Evolutionary conservation across 1,139 yeast species (phyloP).

Genomic region (Sugiyamaella grinbergsii): DNA sequence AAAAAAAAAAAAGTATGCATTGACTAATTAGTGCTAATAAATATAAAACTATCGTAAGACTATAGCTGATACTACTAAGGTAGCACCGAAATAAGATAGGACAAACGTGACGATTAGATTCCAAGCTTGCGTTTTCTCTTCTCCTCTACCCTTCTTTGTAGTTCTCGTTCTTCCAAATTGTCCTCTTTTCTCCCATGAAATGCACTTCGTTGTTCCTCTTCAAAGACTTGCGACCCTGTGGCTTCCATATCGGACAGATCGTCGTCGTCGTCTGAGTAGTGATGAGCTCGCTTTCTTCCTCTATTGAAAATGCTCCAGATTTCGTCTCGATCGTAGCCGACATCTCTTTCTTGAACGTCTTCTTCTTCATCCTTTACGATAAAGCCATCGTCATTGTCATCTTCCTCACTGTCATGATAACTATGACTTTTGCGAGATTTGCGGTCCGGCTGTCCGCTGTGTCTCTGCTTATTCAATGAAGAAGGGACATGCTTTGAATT

Average conservation of each 20-base stretch:
- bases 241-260: conserved; percentile 90
- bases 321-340: conserved; percentile 75
- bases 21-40: conserved; percentile 10
- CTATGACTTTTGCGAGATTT: conserved; percentile 15
- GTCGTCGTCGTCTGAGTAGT: conserved; percentile 53
- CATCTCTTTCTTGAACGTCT: conserved; percentile 28
- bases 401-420: conserved; percentile 38
- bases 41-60: not conserved
- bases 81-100: too few species aligned
- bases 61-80: not conserved
- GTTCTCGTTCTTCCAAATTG: conserved; percentile 59
- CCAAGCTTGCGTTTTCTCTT: conserved; percentile 40
- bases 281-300: conserved; percentile 54
- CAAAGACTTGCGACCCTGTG: conserved; percentile 81
- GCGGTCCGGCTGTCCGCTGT: conserved; percentile 4
- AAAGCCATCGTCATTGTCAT: conserved; percentile 33
- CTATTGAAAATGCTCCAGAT: conserved; percentile 84
- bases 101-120: conserved; percentile 3
- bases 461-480: conserved; percentile 19
- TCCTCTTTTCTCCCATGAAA: conserved; percentile 67
- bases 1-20: conserved; percentile 10
- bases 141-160: conserved; percentile 51
- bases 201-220: conserved; percentile 73
- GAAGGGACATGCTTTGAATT: too few species aligned
- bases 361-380: conserved; percentile 41